These are phyloP conservation scores for Laguncularia racemosa DNA, from an alignment of 345 rosid genomes.

Conservation along the genomic window DNA sequence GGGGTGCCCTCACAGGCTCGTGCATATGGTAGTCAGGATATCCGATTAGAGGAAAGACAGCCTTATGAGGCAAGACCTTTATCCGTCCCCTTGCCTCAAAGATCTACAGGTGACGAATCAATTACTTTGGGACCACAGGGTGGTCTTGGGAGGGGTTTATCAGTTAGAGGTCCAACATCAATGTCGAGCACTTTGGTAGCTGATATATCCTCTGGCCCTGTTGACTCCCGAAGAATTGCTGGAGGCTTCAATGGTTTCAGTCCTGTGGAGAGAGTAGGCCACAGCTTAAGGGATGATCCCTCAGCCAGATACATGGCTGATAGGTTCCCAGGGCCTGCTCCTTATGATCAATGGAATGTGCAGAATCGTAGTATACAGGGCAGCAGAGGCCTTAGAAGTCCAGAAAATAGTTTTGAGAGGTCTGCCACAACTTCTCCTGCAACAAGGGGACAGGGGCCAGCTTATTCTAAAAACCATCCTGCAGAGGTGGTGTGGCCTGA, in stretches of 20 bases:
- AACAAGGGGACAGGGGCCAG: slow-evolving; percentile 30
- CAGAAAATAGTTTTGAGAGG: slow-evolving; percentile 45
- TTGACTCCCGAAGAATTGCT: slow-evolving; percentile 52
- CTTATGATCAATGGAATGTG: slow-evolving; percentile 35
- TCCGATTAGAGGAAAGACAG: slow-evolving; percentile 66
- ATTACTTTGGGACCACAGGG: slow-evolving; percentile 97
- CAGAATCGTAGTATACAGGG: slow-evolving; percentile 45
- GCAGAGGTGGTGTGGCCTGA: slow-evolving; percentile 50
- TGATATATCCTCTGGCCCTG: slow-evolving; percentile 39
- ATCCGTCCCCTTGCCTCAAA: slow-evolving; percentile 70
- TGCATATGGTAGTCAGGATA: slow-evolving; percentile 64
- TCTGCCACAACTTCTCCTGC: slow-evolving; percentile 39
- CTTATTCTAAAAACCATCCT: slow-evolving; percentile 30
- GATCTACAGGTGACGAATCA: slow-evolving; percentile 59
- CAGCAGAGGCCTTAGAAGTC: slow-evolving; percentile 39
- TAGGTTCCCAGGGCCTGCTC: slow-evolving; percentile 36
- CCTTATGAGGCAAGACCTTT: slow-evolving; percentile 59
- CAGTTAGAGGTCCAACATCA: slow-evolving; percentile 51
- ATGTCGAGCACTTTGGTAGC: slow-evolving; percentile 24
- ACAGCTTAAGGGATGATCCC: slow-evolving; percentile 41
- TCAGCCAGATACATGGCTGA: slow-evolving; percentile 37
- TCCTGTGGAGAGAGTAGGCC: slow-evolving; percentile 31
- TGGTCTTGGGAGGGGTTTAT: slow-evolving; percentile 92
- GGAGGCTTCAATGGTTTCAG: slow-evolving; percentile 54
- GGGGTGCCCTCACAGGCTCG: slow-evolving; percentile 57